Conservation (phyloP, 352 stramenopile genomes). For the Detonula confervacea region DNA sequence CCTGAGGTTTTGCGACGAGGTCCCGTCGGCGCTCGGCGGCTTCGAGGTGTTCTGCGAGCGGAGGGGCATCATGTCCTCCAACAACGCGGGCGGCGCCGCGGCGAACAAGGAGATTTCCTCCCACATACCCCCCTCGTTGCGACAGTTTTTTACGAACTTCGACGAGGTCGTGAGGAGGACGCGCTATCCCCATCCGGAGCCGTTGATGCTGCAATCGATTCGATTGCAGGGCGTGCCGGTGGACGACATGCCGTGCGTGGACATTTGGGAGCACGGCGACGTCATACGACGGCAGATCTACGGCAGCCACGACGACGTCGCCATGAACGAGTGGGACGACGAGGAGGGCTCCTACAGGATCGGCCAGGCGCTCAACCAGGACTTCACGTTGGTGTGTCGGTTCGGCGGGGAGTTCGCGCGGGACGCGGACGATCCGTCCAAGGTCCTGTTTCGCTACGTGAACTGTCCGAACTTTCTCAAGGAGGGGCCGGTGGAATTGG, state of each 20-base stretch:
- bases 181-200: conserved; percentile 55
- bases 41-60: conserved; percentile 91
- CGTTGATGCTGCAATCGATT: conserved; percentile 76
- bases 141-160: conserved; percentile 84
- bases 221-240: conserved; percentile 83
- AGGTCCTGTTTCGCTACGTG: conserved; percentile 84
- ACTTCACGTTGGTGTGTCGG: conserved; percentile 85
- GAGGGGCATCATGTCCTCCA: conserved; percentile 44
- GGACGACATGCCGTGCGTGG: conserved; percentile 85
- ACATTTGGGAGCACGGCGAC: conserved; percentile 82
- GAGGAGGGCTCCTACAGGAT: conserved; percentile 83
- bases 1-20: conserved; percentile 87
- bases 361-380: conserved; percentile 70
- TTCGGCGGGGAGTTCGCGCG: conserved; percentile 82
- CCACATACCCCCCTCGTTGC: conserved; percentile 77
- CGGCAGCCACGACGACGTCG: conserved; percentile 40
- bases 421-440: conserved; percentile 70
- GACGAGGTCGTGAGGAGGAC: conserved; percentile 65
- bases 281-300: conserved; percentile 57
- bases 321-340: conserved; percentile 70
- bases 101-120: conserved; percentile 53
- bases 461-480: conserved; percentile 80
- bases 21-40: conserved; percentile 82
- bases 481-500: conserved; percentile 66
- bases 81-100: background rate